A percentile compares a stretch with the other conserved stretches of the same genome.
These are phyloP conservation scores for Polygonum aviculare DNA, from an alignment of 148 eudicot genomes.

Conservation along the genomic window DNA sequence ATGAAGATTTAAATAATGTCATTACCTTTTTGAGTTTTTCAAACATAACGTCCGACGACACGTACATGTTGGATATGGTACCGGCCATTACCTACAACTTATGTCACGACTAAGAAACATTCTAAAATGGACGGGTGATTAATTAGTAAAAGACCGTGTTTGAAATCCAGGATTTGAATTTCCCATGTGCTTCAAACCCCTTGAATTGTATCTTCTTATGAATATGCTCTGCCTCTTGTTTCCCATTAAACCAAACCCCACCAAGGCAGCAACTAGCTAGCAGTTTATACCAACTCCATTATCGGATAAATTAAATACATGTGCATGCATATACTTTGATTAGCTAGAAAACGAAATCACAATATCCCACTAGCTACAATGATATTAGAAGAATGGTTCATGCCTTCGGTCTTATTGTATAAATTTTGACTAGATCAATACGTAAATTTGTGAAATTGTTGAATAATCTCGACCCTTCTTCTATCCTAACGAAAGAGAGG, in stretches of 20 bases:
- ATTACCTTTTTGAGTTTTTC: no score
- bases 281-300: neutral
- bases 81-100: neutral
- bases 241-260: neutral
- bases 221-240: neutral
- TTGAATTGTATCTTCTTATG: neutral
- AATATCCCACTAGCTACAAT: neutral
- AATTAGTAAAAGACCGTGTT: neutral
- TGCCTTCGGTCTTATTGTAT: neutral
- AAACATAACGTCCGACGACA: no score
- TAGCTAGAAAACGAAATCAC: neutral
- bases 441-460: no score
- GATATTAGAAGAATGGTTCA: neutral
- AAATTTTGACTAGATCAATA: neutral
- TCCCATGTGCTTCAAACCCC: neutral
- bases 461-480: no score
- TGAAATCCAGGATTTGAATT: neutral
- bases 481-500: no score
- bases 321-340: neutral
- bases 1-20: no score
- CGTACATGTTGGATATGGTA: neutral
- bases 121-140: neutral
- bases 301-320: neutral
- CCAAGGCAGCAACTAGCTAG: neutral
- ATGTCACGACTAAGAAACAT: slow-evolving; percentile 1